phyloP scores from a whole-genome alignment of 768 basidiomycete species.

The Chiua virens region DNA sequence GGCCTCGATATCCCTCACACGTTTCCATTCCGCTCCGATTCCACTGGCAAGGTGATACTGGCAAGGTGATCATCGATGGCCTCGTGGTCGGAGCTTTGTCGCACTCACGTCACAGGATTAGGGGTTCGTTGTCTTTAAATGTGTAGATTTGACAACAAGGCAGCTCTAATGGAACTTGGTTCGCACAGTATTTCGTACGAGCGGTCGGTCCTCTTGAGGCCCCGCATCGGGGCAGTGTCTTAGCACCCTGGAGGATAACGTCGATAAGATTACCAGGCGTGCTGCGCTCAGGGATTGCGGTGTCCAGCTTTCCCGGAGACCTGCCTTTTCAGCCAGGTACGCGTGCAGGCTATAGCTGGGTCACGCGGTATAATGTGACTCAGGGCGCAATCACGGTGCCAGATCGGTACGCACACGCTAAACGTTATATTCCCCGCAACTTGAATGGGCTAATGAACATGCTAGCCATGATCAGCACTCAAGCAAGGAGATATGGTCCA shows the following conservation, averaged over 20 bases:
- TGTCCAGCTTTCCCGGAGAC: neutral
- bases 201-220: neutral
- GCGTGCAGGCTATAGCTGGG: neutral
- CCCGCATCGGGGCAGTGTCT: neutral
- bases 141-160: conserved; percentile 8
- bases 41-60: no score
- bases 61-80: no score
- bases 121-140: neutral
- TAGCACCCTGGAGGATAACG: neutral
- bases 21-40: conserved; percentile 3
- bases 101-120: neutral
- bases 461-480: conserved; percentile 14
- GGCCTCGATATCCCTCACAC: conserved; percentile 11
- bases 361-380: conserved; percentile 8
- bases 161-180: neutral
- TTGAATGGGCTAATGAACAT: conserved; percentile 22
- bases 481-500: neutral
- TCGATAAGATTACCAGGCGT: conserved; percentile 1
- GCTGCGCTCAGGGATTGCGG: neutral
- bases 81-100: conserved; percentile 1
- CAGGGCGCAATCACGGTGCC: conserved; percentile 17
- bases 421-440: conserved; percentile 28
- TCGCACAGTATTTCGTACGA: conserved; percentile 3
- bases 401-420: conserved; percentile 11
- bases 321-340: conserved; percentile 6